These are phyloP conservation scores for Nannizziopsis barbatae DNA, from an alignment of 2,329 filamentous ascomycete genomes.

Conservation along the genomic window DNA sequence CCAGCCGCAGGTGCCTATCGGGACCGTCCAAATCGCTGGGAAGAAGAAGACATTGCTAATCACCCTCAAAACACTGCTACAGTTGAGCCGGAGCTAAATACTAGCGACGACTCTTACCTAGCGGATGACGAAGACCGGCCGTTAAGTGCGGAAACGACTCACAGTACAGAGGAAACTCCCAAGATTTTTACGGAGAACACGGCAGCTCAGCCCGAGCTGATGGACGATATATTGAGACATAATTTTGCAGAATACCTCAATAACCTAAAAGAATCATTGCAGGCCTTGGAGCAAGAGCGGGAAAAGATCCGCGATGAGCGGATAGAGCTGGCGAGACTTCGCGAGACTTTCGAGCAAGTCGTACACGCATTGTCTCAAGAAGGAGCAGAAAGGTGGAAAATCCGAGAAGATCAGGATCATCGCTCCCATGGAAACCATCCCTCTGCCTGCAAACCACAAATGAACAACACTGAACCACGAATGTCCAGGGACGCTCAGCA, in stretches of 20 bases:
- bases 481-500: neutral
- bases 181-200: neutral
- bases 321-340: constrained; percentile 9
- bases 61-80: neutral
- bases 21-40: neutral
- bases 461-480: neutral
- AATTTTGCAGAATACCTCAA: constrained; percentile 1
- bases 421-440: neutral
- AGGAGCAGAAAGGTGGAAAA: neutral
- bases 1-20: neutral
- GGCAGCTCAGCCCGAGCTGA: neutral
- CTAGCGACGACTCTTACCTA: neutral
- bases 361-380: neutral
- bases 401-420: neutral
- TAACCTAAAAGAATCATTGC: constrained; percentile 6
- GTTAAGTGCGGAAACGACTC: neutral
- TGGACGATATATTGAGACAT: neutral
- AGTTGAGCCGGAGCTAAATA: neutral
- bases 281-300: constrained; percentile 10
- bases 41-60: neutral
- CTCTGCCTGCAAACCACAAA: neutral
- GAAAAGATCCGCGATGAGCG: constrained; percentile 10
- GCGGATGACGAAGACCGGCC: neutral
- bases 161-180: neutral
- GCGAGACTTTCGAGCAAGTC: constrained; percentile 1